Conservation (phyloP, 2,329 filamentous ascomycete species). For the Phialocephala sp. region DNA sequence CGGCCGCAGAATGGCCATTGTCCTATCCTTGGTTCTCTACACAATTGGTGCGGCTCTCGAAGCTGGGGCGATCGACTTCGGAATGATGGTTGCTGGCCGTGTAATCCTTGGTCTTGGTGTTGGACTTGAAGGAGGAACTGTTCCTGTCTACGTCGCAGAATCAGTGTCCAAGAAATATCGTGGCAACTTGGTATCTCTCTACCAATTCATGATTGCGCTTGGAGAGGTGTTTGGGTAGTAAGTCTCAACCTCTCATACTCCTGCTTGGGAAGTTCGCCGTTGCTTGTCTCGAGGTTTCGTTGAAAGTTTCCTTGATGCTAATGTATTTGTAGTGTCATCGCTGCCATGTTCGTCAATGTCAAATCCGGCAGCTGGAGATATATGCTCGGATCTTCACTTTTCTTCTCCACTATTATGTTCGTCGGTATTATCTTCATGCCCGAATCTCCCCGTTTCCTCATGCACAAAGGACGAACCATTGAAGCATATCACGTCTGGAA, state of each 20-base stretch:
- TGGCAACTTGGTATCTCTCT: conserved; percentile 75
- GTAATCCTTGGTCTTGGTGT: conserved; percentile 74
- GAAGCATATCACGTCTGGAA: conserved; percentile 74
- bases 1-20: conserved; percentile 71
- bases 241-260: neutral
- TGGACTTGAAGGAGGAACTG: conserved; percentile 75
- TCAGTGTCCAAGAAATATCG: conserved; percentile 70
- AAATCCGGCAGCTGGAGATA: conserved; percentile 71
- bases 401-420: conserved; percentile 70
- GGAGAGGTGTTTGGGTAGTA: conserved; percentile 74
- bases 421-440: conserved; percentile 74
- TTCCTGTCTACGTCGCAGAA: conserved; percentile 77
- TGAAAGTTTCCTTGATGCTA: neutral
- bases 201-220: conserved; percentile 78
- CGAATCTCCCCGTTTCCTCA: conserved; percentile 70
- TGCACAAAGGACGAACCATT: conserved; percentile 67
- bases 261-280: neutral
- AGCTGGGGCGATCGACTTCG: conserved; percentile 70
- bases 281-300: too few relatives aligned
- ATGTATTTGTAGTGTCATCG: conserved; percentile 54
- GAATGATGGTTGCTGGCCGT: conserved; percentile 72
- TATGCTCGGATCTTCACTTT: conserved; percentile 73
- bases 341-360: conserved; percentile 74
- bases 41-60: conserved; percentile 72
- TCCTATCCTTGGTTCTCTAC: conserved; percentile 72